Base-by-base conservation (phyloP, 2,329 filamentous ascomycete species). In the Sclerotinia trifoliorum region DNA sequence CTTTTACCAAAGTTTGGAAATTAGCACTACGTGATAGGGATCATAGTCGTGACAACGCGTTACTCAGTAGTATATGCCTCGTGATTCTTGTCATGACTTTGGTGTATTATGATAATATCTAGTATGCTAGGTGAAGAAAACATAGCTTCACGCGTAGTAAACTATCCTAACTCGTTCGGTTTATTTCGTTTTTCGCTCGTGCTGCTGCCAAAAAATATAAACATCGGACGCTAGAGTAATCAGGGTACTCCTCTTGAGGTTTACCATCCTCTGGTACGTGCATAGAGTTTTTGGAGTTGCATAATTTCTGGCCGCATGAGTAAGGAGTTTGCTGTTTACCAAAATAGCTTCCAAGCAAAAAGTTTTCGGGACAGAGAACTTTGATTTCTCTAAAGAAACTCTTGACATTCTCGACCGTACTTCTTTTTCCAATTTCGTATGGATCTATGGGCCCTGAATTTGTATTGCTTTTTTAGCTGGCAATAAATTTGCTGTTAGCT, bases 21-120 rank as follows among this genome's bases (percentile, higher is more conserved):
- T 32, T 13, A 19, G 6, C 48, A 19, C 35, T 62, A 51, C 51
- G 3, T 39, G 46, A 51, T 26, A 51, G n/a, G 44, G 8, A 51
- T 51, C 5, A 39, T 26, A 19, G 46, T 26, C n/a, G 29, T 51
- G 46, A 63, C 46, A 39, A 26, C 15, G 29, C 46, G 29, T 51
- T 13, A 51, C 17, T 35, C 51, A 5, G 29, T 48, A 29, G 21
- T 19, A 6, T 62, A 62, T 62, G 58, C 21, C 44, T 62, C 21
- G 44, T 62, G 58, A 62, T 62, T 49, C 58, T 24, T 24, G 13
- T 62, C 5, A 62, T 62, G 8, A 49, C 3, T 24, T 11, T n/a
- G 21, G 17, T 26, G 15, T 35, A 39, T 49, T 35, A 26, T 62
- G 7, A 10, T 51, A 19, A 15, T 24, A 49, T 39, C 21, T 24